Conservation (phyloP, 2,329 filamentous ascomycete species). For the Alternaria gansuensis region DNA sequence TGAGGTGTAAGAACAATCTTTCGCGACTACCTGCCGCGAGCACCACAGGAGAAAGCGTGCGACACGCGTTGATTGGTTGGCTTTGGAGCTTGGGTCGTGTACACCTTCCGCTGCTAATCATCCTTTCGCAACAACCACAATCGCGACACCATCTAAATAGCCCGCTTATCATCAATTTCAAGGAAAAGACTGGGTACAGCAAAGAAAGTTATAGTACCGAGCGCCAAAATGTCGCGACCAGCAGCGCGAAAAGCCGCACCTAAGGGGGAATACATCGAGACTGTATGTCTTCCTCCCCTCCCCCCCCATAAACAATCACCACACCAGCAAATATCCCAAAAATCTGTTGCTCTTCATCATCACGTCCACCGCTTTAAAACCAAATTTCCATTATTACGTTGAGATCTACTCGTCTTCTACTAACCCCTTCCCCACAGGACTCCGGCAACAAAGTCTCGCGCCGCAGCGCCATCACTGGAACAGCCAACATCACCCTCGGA, state of each 20-base stretch:
- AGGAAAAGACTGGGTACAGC: background rate
- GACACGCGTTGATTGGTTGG: conserved; percentile 12
- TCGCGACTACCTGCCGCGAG: conserved; percentile 7
- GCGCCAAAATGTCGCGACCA: conserved; percentile 54
- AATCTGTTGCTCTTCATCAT: background rate
- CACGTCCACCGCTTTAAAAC: background rate
- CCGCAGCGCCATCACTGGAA: conserved; percentile 89
- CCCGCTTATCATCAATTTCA: background rate
- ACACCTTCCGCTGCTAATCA: conserved; percentile 10
- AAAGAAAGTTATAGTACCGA: background rate
- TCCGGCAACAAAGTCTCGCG: conserved; percentile 98
- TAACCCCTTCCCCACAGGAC: conserved; percentile 66
- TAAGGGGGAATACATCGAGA: conserved; percentile 97
- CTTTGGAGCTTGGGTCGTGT: conserved; percentile 9
- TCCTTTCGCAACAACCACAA: conserved; percentile 3
- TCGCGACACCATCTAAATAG: background rate
- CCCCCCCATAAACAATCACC: background rate
- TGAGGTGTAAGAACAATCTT: background rate
- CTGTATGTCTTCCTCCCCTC: conserved; percentile 65
- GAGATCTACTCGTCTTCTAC: background rate
- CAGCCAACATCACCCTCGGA: conserved; percentile 96
- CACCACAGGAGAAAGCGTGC: background rate
- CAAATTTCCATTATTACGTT: background rate
- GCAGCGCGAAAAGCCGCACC: conserved; percentile 65
- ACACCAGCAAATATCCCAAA: background rate